Evolutionary conservation across 1,139 yeast genomes (phyloP), one percentile per base, ranked within the genome.

Genomic region (Magnusiomyces suaveolens): DNA sequence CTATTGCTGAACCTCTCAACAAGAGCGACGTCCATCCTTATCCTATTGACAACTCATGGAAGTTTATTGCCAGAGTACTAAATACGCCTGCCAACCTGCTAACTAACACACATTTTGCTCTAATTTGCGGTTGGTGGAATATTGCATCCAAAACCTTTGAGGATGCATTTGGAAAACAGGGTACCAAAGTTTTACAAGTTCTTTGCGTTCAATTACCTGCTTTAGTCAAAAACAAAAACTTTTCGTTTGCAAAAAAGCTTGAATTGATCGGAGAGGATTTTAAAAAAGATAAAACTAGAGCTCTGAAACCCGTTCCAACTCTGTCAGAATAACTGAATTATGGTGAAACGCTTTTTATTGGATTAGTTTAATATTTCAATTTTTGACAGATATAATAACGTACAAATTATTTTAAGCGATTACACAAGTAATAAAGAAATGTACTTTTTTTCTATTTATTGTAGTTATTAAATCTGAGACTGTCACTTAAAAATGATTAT

Each of bases 51-150:
- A 67, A 76, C 51, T 69, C 78, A 8, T 92, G 98, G 98, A 72
- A 65, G 36, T 78, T 87, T 66, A 62, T 85, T 33, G 84, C 96
- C 0, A 75, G 97, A 51, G 69, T 81, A 56, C 72, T 84, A 46
- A 90, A 92, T 67, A 55, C 52, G 1, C 23, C 23, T 3, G 52
- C 50, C 12, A 24, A 52, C 16, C 18, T 20, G 20, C 65, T 88
- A 16, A 73, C 80, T 0, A 84, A 87, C 60, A 79, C 85, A 0
- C 95, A 89, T 65, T 90, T 77, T 66, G 75, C 83, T 0, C 78
- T 86, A 1, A 77, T 83, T 6, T 83, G 89, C 1, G 80, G 86
- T 47, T 90, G 97, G 96, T 88, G 97, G 96, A 98, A 94, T 60
- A 82, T 90, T 3, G 76, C 85, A 48, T 90, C 87, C 0, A 61